These are phyloP conservation scores for Zygoascus ofunaensis DNA, from an alignment of 805 yeast species.

Conservation along the genomic window DNA sequence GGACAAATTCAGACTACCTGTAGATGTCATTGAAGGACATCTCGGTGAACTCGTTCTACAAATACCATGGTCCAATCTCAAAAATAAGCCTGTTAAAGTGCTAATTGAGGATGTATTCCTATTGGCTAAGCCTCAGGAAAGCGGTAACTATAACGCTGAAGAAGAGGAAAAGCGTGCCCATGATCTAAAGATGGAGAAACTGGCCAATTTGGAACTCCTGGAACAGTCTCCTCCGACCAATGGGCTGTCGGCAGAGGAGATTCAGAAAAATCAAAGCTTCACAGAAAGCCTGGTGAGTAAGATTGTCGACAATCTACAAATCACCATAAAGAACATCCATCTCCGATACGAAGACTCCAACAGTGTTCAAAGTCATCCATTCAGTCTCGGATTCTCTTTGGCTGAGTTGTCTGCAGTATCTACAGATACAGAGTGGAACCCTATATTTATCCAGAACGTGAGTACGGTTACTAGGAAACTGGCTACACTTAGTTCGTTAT, in stretches of 20 bases:
- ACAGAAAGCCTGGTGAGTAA: constrained; percentile 82
- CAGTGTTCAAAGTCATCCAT: constrained; percentile 58
- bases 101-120: constrained; percentile 78
- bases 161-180: constrained; percentile 56
- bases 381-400: constrained; percentile 73
- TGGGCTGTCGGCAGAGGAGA: constrained; percentile 24
- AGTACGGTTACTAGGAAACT: constrained; percentile 64
- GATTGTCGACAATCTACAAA: constrained; percentile 84
- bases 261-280: constrained; percentile 62
- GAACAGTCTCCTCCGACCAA: constrained; percentile 37
- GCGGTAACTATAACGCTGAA: constrained; percentile 50
- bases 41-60: constrained; percentile 81
- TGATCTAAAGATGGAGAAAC: constrained; percentile 52
- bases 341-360: constrained; percentile 79
- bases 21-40: constrained; percentile 82
- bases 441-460: constrained; percentile 70
- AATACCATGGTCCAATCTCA: constrained; percentile 94
- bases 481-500: constrained; percentile 60
- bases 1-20: constrained; percentile 76
- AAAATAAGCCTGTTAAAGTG: constrained; percentile 84
- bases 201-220: constrained; percentile 51
- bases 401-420: constrained; percentile 87
- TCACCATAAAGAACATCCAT: constrained; percentile 86
- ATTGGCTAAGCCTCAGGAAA: constrained; percentile 65
- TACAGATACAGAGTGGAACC: constrained; percentile 76